Conservation (phyloP, 2,329 filamentous ascomycete genomes). For the Ophiognomonia clavigignenti-juglandacearum region DNA sequence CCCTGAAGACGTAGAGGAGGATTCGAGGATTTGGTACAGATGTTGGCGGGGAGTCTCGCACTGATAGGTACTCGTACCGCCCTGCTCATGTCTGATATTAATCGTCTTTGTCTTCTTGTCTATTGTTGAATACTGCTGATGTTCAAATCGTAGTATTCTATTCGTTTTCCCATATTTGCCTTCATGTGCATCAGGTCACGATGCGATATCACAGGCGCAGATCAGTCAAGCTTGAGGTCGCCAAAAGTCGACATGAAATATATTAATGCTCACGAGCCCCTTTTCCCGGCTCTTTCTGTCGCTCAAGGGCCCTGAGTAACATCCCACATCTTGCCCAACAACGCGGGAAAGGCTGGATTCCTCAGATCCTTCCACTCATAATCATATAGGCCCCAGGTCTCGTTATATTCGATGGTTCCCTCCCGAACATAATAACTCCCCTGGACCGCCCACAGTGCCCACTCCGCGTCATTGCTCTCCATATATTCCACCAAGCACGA, state of each 20-base stretch:
- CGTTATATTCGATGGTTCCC: constrained; percentile 43
- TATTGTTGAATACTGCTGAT: no score
- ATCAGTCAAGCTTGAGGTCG: no score
- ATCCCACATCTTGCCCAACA: constrained; percentile 34
- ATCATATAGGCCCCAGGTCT: constrained; percentile 48
- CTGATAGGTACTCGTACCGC: no score
- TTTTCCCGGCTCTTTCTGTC: not conserved
- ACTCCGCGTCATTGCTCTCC: constrained; percentile 52
- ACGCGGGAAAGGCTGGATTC: constrained; percentile 27
- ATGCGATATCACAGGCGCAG: no score
- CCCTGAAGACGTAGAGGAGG: no score
- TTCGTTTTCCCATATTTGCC: no score
- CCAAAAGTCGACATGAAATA: not conserved
- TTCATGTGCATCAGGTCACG: no score
- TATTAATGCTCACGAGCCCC: not conserved
- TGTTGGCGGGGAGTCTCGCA: no score
- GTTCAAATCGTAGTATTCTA: no score
- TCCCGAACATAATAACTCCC: constrained; percentile 56
- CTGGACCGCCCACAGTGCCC: constrained; percentile 54
- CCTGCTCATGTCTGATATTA: no score
- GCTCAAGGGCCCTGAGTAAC: constrained; percentile 34
- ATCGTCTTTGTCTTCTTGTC: no score
- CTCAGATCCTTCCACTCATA: constrained; percentile 32
- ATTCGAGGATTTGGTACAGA: no score
- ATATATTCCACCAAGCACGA: constrained; percentile 49